A percentile compares a stretch with the other conserved stretches of the same genome.
Conservation (phyloP, 2,329 filamentous ascomycete genomes). For the Clonostachys sp. region DNA sequence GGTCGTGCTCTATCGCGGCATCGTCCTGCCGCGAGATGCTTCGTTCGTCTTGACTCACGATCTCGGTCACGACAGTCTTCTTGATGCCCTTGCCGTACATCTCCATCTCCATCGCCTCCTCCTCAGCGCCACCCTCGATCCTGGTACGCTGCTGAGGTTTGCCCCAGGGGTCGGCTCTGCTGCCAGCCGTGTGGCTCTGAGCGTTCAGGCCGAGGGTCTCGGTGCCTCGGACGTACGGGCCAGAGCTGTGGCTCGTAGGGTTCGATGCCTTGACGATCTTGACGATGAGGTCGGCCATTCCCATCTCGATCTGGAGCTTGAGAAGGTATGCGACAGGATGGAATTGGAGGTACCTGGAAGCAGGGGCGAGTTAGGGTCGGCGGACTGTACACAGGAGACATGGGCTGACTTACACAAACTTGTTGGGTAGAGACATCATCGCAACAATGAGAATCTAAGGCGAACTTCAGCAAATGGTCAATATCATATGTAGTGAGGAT, state of each 20-base stretch:
- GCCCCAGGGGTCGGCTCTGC: background rate
- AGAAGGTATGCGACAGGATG: slow-evolving; percentile 5
- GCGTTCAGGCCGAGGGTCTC: background rate
- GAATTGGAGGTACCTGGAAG: slow-evolving; percentile 5
- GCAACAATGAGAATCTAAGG: slow-evolving; percentile 1
- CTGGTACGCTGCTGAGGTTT: background rate
- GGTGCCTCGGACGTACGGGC: background rate
- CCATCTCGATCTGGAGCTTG: slow-evolving; percentile 5
- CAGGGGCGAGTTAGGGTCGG: background rate
- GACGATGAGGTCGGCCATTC: slow-evolving; percentile 5
- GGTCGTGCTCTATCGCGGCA: background rate
- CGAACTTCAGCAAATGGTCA: background rate
- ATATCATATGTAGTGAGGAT: slow-evolving; percentile 1
- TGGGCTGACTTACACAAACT: slow-evolving; percentile 1
- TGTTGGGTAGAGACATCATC: slow-evolving; percentile 4
- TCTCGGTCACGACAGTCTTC: slow-evolving; percentile 58
- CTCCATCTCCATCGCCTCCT: slow-evolving; percentile 43
- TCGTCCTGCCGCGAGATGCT: background rate
- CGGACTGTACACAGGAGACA: background rate
- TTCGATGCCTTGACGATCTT: slow-evolving; percentile 2
- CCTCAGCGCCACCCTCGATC: background rate
- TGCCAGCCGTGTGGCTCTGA: background rate
- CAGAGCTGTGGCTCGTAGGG: background rate
- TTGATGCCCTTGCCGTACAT: slow-evolving; percentile 55
- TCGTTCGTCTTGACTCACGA: slow-evolving; percentile 35